These are phyloP conservation scores for Teunomyces pallodes DNA, from an alignment of 805 yeast species.

Conservation along the genomic window DNA sequence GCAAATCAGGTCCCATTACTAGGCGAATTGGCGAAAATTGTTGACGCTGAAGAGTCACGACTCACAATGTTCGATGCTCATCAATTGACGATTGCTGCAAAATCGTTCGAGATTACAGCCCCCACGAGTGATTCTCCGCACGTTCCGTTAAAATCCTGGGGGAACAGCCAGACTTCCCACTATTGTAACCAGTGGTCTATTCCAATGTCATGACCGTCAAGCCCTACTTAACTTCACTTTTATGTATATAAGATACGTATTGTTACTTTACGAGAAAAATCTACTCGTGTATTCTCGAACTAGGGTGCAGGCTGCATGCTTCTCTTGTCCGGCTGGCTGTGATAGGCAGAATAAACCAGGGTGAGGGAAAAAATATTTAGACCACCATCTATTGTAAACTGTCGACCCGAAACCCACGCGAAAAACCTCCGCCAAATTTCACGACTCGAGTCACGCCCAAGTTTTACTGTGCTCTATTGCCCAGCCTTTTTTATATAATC, in stretches of 20 bases:
- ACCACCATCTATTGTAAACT: background rate
- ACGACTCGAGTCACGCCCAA: background rate
- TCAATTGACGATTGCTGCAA: conserved; percentile 12
- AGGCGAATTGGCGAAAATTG: conserved; percentile 17
- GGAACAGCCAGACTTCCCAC: conserved; percentile 34
- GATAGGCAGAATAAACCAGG: background rate
- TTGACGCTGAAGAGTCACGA: conserved; percentile 16
- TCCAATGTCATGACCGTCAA: background rate
- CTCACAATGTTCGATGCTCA: conserved; percentile 8
- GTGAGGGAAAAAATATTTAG: background rate
- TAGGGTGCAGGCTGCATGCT: background rate
- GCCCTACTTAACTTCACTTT: no score
- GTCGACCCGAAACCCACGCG: background rate
- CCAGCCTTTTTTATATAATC: background rate
- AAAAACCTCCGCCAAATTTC: background rate
- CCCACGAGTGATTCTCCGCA: conserved; percentile 18
- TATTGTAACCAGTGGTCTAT: conserved; percentile 29
- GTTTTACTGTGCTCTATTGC: background rate
- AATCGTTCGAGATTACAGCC: conserved; percentile 8
- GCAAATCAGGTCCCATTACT: conserved; percentile 13
- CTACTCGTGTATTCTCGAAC: no score
- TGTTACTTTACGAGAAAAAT: no score
- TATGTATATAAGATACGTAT: no score
- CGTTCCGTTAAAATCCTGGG: conserved; percentile 28
- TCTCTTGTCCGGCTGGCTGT: background rate